Conservation (phyloP, 345 rosid genomes). For the Eucalyptus sp. region DNA sequence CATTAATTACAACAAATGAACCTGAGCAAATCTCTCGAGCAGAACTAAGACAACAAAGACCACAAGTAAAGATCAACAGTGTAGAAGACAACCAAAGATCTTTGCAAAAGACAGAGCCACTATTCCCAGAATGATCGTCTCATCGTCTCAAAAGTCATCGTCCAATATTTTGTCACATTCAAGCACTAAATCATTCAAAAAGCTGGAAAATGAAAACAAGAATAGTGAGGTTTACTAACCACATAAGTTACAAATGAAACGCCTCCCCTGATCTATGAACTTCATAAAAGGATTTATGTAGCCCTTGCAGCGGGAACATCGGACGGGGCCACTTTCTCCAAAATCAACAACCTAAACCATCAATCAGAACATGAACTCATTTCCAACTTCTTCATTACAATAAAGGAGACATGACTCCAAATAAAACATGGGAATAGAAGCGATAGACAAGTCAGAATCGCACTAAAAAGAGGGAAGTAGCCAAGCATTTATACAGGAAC, state of each 20-base stretch:
- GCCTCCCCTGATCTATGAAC: slow-evolving; percentile 85
- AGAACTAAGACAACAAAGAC: neutral
- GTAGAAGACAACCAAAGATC: neutral
- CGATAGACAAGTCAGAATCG: neutral
- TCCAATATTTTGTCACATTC: neutral
- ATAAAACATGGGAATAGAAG: neutral
- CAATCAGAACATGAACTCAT: neutral
- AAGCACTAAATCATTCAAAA: neutral
- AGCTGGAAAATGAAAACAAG: neutral
- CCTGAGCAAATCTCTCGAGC: neutral
- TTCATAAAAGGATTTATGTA: slow-evolving; percentile 92
- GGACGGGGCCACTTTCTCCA: slow-evolving; percentile 85
- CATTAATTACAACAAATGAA: neutral
- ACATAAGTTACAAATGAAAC: slow-evolving; percentile 81
- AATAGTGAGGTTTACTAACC: neutral
- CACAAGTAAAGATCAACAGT: neutral
- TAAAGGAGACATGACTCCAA: neutral
- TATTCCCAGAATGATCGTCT: neutral
- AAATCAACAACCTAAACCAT: slow-evolving; percentile 69
- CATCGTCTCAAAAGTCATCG: neutral
- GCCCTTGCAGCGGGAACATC: slow-evolving; percentile 94
- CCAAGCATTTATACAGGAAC: neutral
- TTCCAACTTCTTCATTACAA: neutral
- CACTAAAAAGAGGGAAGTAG: neutral
- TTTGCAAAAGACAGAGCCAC: neutral